Evolutionary conservation across 2,329 filamentous ascomycete species (phyloP).

Genomic region (Penicillium occitanis): DNA sequence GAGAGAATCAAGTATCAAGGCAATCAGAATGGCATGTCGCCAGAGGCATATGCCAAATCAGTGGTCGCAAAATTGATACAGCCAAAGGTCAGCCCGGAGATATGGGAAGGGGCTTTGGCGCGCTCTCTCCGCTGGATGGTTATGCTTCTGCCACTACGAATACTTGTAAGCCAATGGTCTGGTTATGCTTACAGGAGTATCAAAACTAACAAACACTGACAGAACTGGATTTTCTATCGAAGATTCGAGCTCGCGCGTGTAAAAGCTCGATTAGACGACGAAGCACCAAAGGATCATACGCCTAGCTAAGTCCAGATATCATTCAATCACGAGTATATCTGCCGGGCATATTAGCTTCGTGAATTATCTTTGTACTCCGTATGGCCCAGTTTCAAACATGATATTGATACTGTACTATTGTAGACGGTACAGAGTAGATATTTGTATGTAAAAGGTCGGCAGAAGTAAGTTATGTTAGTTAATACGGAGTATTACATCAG

Average conservation of each 20-base stretch:
- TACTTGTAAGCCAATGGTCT: background rate
- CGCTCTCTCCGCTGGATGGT: background rate
- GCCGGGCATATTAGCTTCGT: no score
- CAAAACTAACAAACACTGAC: background rate
- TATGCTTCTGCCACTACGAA: background rate
- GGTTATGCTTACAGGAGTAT: background rate
- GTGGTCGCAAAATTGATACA: background rate
- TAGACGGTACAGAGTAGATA: no score
- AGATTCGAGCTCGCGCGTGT: background rate
- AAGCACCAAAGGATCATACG: background rate
- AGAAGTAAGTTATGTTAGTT: no score
- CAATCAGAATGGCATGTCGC: background rate
- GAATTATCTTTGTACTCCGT: no score
- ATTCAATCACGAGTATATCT: no score
- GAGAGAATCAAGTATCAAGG: background rate
- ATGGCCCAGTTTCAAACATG: no score
- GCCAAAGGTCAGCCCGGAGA: background rate
- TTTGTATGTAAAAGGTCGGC: background rate
- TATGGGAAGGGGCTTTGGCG: background rate
- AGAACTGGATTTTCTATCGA: background rate
- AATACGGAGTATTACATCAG: no score
- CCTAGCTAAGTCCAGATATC: background rate
- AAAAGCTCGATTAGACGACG: background rate
- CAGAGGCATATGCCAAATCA: background rate
- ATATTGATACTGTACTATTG: no score